phyloP scores from a whole-genome alignment of 768 basidiomycete genomes.

The Leccinum broughii region DNA sequence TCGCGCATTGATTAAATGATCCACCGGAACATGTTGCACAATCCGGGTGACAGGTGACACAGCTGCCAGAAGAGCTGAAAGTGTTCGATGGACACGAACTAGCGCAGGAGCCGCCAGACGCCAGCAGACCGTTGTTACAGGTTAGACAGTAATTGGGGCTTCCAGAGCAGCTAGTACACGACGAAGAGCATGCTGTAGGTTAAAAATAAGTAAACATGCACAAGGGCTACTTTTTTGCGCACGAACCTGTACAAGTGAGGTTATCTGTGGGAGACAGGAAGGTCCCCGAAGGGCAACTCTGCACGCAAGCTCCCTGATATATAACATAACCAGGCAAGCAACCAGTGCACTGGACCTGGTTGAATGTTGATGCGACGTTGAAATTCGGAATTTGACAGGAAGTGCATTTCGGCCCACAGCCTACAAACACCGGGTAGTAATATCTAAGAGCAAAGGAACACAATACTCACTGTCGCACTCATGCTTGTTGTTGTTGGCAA shows the following conservation, averaged over 20 bases:
- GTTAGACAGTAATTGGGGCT: conserved; percentile 71
- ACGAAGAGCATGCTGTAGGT: conserved; percentile 61
- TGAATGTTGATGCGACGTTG: conserved; percentile 60
- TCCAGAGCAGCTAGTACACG: conserved; percentile 72
- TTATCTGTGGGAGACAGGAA: conserved; percentile 74
- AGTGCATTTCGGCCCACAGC: conserved; percentile 81
- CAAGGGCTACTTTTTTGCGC: neutral
- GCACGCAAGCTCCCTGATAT: conserved; percentile 66
- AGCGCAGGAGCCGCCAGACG: conserved; percentile 73
- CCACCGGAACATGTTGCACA: conserved; percentile 82
- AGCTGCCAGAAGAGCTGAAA: conserved; percentile 64
- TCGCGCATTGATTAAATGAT: conserved; percentile 76
- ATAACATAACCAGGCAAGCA: conserved; percentile 80
- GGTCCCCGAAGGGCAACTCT: conserved; percentile 69
- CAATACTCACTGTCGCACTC: conserved; percentile 69
- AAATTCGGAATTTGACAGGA: conserved; percentile 76
- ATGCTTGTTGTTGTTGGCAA: conserved; percentile 81
- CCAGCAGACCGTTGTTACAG: conserved; percentile 66
- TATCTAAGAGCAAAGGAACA: neutral
- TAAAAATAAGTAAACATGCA: conserved; percentile 11
- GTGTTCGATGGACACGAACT: conserved; percentile 71
- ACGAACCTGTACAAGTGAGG: conserved; percentile 71
- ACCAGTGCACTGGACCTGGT: conserved; percentile 69
- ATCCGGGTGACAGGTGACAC: conserved; percentile 81
- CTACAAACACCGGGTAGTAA: conserved; percentile 37